Evolutionary conservation across 2,329 filamentous ascomycete species (phyloP), one percentile per base, ranked within the genome.

Genomic region (Sporothrix euskadiensis): DNA sequence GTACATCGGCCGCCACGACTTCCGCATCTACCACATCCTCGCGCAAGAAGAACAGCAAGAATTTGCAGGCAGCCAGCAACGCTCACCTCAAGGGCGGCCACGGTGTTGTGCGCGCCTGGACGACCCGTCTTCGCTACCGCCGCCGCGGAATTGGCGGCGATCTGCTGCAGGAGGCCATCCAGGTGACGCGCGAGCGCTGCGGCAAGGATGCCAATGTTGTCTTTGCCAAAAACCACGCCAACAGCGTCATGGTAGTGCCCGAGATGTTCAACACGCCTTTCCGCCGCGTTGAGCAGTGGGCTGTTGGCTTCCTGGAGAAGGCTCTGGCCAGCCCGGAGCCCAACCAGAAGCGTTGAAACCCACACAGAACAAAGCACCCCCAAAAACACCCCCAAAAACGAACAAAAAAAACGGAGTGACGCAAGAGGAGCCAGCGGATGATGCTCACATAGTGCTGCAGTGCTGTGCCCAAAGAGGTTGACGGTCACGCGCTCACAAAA

Each of bases 31-130:
- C 74, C 73, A 54, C 63, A 3, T 71, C 73, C 41, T 49, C 61
- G 52, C 73, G 71, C 49, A 70, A 72, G 44, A 71, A 75, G 35
- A 72, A n/a, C 61, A 65, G 39, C 39, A 66, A 35, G 44, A 14
- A 39, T 16, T 74, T 73, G 26, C 26, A 26, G 47, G 72, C 75
- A 39, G 76, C 78, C 71, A 78, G 75, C 39, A 78, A 78, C 26
- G 80, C 78, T 68, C 75, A 76, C 79, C 78, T 84, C 77, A 84
- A 83, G 76, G 88, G 90, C 49, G 91, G 91, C 71, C 88, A 87
- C 75, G 92, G 90, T 9, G 84, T 94, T 66, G 90, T 97, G 73
- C 88, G 92, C 39, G 94, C 92, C 1, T 97, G 94, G 94, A 95
- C 93, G 1, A 92, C 94, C 1, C 86, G 86, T 79, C 82, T 90